These are phyloP conservation scores for Pythium apleroticum DNA, from an alignment of 352 stramenopile species.

Conservation along the genomic window DNA sequence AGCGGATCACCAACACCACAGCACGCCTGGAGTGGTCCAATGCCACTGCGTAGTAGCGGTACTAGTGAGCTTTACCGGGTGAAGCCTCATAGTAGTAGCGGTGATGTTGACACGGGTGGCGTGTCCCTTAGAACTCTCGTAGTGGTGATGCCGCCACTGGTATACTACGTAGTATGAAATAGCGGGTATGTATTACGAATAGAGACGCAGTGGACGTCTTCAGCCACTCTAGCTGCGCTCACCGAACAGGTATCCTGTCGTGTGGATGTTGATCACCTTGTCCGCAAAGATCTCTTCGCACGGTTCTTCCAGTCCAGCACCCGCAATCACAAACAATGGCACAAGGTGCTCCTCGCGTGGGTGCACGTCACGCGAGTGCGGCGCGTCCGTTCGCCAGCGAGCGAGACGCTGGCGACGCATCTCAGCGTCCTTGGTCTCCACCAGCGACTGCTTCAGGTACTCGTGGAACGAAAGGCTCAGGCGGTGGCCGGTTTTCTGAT, in stretches of 20 bases:
- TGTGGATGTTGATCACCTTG: conserved; percentile 25
- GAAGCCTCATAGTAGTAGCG: too few relatives aligned
- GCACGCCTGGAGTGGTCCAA: too few relatives aligned
- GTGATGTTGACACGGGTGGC: too few relatives aligned
- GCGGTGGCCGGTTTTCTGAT: conserved; percentile 4
- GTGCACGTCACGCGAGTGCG: conserved; percentile 37
- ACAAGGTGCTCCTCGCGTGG: conserved; percentile 55
- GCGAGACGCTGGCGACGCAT: conserved; percentile 28
- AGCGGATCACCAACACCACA: too few relatives aligned
- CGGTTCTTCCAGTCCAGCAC: conserved; percentile 50
- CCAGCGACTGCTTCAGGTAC: conserved; percentile 20
- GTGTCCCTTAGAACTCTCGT: too few relatives aligned
- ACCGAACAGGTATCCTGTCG: conserved; percentile 25
- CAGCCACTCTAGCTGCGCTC: conserved; percentile 3
- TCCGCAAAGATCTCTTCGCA: conserved; percentile 31
- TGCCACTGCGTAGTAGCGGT: too few relatives aligned
- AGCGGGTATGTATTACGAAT: too few relatives aligned
- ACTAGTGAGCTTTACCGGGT: too few relatives aligned
- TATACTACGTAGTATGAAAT: too few relatives aligned
- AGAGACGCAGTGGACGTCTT: too few relatives aligned
- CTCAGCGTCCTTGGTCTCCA: conserved; percentile 15
- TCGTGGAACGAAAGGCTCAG: conserved; percentile 22
- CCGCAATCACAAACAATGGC: conserved; percentile 51
- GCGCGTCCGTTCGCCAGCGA: conserved; percentile 39
- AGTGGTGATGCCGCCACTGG: too few relatives aligned